A percentile compares a stretch with the other conserved stretches of the same genome.
These are phyloP conservation scores for Fusarium keratoplasticum DNA, from an alignment of 2,329 filamentous ascomycete genomes.

Conservation along the genomic window DNA sequence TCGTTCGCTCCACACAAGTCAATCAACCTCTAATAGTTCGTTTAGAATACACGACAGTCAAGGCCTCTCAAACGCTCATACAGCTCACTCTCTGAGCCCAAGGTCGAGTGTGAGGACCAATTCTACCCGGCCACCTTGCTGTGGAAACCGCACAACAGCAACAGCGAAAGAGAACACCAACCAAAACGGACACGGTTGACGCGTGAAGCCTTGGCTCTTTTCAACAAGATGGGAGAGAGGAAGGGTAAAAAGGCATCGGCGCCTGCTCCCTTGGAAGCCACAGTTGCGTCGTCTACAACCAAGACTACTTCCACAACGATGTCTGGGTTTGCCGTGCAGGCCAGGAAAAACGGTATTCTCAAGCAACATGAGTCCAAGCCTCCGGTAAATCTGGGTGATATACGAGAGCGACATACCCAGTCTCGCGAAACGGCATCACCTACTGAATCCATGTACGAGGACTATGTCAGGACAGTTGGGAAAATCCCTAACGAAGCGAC, in stretches of 20 bases:
- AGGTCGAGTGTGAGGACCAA: background rate
- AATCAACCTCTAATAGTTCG: background rate
- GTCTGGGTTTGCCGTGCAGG: background rate
- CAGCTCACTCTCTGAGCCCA: background rate
- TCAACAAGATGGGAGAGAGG: background rate
- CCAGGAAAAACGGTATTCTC: background rate
- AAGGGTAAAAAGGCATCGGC: background rate
- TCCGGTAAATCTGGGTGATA: background rate
- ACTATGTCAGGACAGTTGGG: background rate
- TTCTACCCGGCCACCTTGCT: background rate
- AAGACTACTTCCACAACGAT: background rate
- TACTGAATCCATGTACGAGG: background rate
- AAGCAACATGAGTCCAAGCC: background rate
- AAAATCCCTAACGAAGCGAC: background rate
- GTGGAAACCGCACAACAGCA: background rate
- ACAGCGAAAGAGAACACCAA: background rate
- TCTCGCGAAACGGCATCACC: background rate
- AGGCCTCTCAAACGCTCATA: background rate
- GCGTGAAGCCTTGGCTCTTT: background rate
- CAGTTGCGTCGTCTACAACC: background rate
- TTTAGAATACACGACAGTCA: background rate
- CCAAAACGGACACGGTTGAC: background rate
- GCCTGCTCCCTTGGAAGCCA: background rate
- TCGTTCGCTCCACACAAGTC: background rate
- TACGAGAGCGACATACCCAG: background rate